Conservation (phyloP, 2,329 filamentous ascomycete genomes). For the Penicillium brevicompactum region DNA sequence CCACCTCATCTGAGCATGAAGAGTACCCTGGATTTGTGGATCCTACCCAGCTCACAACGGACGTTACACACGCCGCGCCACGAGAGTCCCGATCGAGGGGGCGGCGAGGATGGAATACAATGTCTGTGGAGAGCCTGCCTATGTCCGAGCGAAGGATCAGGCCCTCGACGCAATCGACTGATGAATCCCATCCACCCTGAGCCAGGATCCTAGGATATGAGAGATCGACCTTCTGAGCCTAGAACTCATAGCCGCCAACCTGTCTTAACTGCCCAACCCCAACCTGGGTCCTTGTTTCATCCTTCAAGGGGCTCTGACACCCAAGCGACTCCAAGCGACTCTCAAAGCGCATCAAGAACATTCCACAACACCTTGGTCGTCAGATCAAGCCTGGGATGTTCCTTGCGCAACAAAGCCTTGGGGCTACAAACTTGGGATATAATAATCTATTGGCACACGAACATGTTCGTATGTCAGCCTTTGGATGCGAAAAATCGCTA, state of each 20-base stretch:
- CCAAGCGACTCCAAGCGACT: neutral
- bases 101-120: conserved; percentile 23
- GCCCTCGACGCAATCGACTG: conserved; percentile 17
- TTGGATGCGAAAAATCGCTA: neutral
- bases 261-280: neutral
- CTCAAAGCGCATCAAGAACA: neutral
- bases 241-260: neutral
- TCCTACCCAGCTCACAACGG: conserved; percentile 39
- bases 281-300: neutral
- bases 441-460: neutral
- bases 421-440: neutral
- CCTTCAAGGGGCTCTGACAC: neutral
- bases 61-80: conserved; percentile 41
- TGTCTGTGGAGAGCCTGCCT: conserved; percentile 34
- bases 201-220: neutral
- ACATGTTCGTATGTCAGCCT: neutral
- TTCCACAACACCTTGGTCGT: neutral
- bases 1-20: conserved; percentile 34
- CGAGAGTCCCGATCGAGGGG: conserved; percentile 11
- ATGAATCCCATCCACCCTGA: conserved; percentile 23
- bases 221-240: neutral
- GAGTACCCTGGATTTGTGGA: conserved; percentile 46
- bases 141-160: conserved; percentile 26
- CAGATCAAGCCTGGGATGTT: neutral
- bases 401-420: neutral